phyloP scores from a whole-genome alignment of 148 eudicot genomes.

The Fagopyrum tataricum region DNA sequence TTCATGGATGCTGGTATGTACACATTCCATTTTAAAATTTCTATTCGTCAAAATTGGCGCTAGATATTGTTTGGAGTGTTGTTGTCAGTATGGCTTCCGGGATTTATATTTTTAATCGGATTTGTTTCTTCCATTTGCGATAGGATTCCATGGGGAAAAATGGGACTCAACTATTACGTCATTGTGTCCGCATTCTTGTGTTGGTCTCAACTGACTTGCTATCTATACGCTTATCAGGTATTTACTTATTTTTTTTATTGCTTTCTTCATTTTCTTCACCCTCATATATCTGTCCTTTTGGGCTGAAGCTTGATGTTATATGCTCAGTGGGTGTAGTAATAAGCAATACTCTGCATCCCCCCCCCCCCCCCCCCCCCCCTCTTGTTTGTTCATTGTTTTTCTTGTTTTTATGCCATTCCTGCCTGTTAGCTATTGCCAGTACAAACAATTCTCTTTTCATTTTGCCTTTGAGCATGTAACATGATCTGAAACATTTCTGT shows the following conservation, averaged over 20 bases:
- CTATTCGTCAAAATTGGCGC: neutral
- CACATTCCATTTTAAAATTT: neutral
- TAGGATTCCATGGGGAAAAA: slow-evolving; percentile 99
- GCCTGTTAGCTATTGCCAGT: neutral
- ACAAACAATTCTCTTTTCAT: neutral
- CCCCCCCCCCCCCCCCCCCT: too few species aligned
- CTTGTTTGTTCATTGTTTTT: neutral
- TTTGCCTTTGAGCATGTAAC: neutral
- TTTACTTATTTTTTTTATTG: slow-evolving; percentile 14
- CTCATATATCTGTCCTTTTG: neutral
- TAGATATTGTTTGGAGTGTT: neutral
- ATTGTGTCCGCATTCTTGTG: slow-evolving; percentile 90
- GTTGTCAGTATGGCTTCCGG: neutral
- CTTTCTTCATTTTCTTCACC: slow-evolving; percentile 4
- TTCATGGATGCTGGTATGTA: slow-evolving; percentile 77
- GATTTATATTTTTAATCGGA: neutral
- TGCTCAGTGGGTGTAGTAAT: neutral
- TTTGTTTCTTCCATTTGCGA: slow-evolving; percentile 10
- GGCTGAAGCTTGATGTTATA: neutral
- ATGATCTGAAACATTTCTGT: neutral
- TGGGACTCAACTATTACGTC: slow-evolving; percentile 96
- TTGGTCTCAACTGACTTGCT: slow-evolving; percentile 82
- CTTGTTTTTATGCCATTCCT: neutral
- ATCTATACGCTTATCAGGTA: slow-evolving; percentile 95
- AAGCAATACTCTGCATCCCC: neutral